A percentile compares a stretch with the other conserved stretches of the same genome.
Conservation (phyloP, 441 rosid genomes). For the Melastoma candidum region DNA sequence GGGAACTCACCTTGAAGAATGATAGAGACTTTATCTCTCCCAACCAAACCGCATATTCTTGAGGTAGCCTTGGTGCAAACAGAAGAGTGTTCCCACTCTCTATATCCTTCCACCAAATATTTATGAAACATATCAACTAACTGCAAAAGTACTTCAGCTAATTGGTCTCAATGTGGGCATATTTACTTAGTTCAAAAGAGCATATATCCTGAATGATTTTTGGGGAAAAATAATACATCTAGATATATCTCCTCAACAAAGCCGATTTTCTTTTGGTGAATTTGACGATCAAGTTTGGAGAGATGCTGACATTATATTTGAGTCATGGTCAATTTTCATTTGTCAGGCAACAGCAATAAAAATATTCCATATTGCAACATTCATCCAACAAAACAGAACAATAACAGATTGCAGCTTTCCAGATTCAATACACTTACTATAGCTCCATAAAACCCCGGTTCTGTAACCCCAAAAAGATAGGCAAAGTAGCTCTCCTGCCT, state of each 20-base stretch:
- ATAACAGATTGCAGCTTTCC: neutral
- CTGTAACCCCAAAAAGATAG: constrained; percentile 73
- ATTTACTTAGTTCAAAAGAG: too few relatives aligned
- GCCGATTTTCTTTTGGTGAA: too few relatives aligned
- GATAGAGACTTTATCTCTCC: constrained; percentile 71
- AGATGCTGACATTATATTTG: too few relatives aligned
- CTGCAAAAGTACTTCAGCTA: neutral
- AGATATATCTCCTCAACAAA: too few relatives aligned
- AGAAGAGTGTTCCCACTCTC: constrained; percentile 67
- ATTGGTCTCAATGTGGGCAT: too few relatives aligned
- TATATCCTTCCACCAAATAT: constrained; percentile 46
- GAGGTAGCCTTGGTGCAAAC: constrained; percentile 70
- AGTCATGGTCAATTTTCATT: too few relatives aligned
- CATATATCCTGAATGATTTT: too few relatives aligned
- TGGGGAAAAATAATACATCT: too few relatives aligned
- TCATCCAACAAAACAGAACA: neutral
- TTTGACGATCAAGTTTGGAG: too few relatives aligned
- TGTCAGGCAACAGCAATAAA: neutral
- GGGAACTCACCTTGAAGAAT: constrained; percentile 46
- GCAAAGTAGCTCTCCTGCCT: constrained; percentile 97
- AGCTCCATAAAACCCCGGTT: constrained; percentile 86
- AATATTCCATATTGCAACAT: neutral
- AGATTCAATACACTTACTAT: constrained; percentile 43
- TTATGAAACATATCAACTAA: neutral
- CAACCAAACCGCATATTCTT: constrained; percentile 89